These are phyloP conservation scores for Fonsecaea pugnacius DNA, from an alignment of 2,329 filamentous ascomycete species.

Conservation along the genomic window DNA sequence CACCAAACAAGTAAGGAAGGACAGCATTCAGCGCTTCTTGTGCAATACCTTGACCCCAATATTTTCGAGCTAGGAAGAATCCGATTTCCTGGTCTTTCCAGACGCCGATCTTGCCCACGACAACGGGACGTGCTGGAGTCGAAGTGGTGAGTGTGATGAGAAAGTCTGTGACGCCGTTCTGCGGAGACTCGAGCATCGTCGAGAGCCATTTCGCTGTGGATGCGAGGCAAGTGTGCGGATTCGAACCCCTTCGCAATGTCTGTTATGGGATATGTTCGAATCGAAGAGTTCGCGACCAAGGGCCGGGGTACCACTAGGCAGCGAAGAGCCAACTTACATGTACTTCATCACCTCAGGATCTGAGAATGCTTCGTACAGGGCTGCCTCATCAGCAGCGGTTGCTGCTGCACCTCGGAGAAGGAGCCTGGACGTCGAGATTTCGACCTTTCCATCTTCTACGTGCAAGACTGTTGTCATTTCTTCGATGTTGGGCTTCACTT, in stretches of 20 bases:
- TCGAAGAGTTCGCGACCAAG: neutral
- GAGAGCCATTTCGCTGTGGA: conserved; percentile 25
- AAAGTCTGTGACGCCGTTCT: conserved; percentile 33
- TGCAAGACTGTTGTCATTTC: neutral
- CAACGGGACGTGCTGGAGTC: neutral
- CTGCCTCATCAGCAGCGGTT: conserved; percentile 11
- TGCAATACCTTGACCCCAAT: conserved; percentile 29
- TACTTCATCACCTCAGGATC: conserved; percentile 34
- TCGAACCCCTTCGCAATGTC: conserved; percentile 21
- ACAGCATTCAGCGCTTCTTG: conserved; percentile 26
- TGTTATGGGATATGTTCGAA: neutral
- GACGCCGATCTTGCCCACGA: conserved; percentile 32
- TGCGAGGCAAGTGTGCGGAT: conserved; percentile 18
- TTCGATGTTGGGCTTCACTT: neutral
- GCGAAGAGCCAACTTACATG: conserved; percentile 23
- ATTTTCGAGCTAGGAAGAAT: conserved; percentile 25
- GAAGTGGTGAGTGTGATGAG: conserved; percentile 26
- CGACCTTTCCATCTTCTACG: conserved; percentile 13
- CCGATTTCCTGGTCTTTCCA: conserved; percentile 31
- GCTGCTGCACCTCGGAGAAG: conserved; percentile 27
- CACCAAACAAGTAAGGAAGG: conserved; percentile 25
- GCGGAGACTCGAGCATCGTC: conserved; percentile 20
- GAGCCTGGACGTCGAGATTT: conserved; percentile 29
- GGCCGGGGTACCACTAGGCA: neutral
- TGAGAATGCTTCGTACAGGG: conserved; percentile 28